These are phyloP conservation scores for Lactifluus piperatus DNA, from an alignment of 768 basidiomycete species.

Conservation along the genomic window DNA sequence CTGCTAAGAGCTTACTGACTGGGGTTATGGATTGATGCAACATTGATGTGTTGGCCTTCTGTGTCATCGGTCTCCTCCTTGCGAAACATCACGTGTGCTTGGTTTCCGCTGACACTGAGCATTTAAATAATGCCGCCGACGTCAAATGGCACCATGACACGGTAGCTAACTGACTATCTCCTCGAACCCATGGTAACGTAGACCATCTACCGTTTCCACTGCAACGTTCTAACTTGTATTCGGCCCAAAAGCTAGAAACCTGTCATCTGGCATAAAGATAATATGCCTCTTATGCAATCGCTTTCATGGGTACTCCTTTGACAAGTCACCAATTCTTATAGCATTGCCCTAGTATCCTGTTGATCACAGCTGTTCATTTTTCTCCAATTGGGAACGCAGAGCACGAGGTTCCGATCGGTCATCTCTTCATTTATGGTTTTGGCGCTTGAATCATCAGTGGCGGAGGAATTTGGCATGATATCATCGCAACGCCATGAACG, in stretches of 20 bases:
- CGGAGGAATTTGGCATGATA: not conserved
- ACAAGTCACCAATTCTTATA: not conserved
- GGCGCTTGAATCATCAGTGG: not conserved
- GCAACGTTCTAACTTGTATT: not conserved
- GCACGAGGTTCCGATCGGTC: not conserved
- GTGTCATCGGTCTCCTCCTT: not conserved
- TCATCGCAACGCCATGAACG: not conserved
- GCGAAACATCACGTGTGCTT: not conserved
- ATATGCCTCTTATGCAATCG: not conserved
- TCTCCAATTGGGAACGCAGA: not conserved
- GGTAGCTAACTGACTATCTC: not conserved
- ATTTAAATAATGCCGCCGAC: not conserved
- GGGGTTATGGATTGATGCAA: not conserved
- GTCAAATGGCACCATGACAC: not conserved
- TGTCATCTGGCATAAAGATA: not conserved
- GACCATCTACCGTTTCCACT: conserved; percentile 2
- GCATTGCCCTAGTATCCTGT: not conserved
- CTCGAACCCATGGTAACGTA: not conserved
- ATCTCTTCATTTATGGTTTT: not conserved
- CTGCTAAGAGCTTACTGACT: not conserved
- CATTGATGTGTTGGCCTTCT: not conserved
- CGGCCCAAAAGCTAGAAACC: not conserved
- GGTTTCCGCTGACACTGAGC: too few species aligned
- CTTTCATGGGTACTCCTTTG: not conserved
- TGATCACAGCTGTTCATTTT: not conserved